phyloP scores from a whole-genome alignment of 148 eudicot species.

The Rhododendron simsii region DNA sequence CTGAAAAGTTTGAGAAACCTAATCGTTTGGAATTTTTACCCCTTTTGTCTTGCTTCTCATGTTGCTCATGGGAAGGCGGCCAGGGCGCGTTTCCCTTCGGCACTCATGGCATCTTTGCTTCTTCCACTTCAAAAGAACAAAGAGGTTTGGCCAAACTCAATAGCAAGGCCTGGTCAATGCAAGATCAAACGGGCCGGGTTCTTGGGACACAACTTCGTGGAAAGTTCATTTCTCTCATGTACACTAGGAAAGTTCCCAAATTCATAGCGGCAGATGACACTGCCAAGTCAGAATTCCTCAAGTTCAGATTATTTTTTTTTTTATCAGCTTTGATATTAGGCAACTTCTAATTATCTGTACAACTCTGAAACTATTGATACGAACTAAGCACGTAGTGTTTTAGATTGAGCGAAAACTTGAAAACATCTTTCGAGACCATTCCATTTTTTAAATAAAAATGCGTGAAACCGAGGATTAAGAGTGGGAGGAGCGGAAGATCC shows the following conservation, averaged over 20 bases:
- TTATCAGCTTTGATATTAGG: background rate
- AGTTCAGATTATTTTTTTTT: background rate
- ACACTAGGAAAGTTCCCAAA: background rate
- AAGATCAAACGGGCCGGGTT: background rate
- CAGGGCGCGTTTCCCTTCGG: background rate
- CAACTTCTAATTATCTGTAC: background rate
- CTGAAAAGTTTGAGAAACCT: background rate
- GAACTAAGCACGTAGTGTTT: background rate
- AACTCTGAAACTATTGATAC: background rate
- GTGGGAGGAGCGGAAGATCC: background rate
- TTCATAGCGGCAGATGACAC: background rate
- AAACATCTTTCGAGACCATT: background rate
- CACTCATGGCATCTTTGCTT: background rate
- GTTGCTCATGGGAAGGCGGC: background rate
- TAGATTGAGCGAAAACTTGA: background rate
- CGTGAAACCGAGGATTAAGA: background rate
- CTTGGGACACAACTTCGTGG: background rate
- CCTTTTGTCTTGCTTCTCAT: background rate
- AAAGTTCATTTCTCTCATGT: background rate
- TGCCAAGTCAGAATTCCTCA: background rate
- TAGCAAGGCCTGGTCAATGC: background rate
- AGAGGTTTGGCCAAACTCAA: background rate
- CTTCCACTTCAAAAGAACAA: background rate
- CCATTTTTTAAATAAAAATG: too few species aligned
- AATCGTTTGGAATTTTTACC: background rate